phyloP scores from a whole-genome alignment of 2,329 filamentous ascomycete species.

The Cryphonectria japonica region DNA sequence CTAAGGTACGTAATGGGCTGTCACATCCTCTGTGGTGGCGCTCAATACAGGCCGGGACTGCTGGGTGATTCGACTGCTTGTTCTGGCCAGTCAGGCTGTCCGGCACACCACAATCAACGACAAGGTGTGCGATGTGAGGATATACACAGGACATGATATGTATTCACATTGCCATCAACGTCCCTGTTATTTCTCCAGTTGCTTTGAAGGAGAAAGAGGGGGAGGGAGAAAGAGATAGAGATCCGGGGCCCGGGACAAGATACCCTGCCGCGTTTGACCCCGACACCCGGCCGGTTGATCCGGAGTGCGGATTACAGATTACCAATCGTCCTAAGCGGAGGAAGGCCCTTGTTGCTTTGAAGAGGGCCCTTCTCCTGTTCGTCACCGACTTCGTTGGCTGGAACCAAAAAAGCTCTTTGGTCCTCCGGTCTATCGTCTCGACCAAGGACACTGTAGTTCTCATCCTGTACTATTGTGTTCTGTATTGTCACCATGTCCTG shows the following conservation, averaged over 20 bases:
- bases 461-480: not conserved
- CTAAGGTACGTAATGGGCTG: not conserved
- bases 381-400: not conserved
- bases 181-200: not conserved
- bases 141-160: not conserved
- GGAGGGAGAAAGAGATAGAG: not conserved
- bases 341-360: not conserved
- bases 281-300: constrained; percentile 7
- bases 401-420: not conserved
- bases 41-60: not conserved
- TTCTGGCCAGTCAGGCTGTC: not conserved
- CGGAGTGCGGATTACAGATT: constrained; percentile 1
- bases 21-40: not conserved
- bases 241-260: not conserved
- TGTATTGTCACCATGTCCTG: not conserved
- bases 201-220: not conserved
- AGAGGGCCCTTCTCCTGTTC: not conserved
- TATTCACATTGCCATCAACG: not conserved
- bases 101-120: no score
- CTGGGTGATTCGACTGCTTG: not conserved
- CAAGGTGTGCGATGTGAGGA: not conserved
- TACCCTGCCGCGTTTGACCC: not conserved
- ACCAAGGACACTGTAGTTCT: not conserved
- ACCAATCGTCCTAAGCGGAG: constrained; percentile 1
- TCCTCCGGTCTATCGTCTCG: not conserved